Evolutionary conservation across 2,329 filamentous ascomycete genomes (phyloP).

Genomic region (Zymoseptoria pseudotritici): DNA sequence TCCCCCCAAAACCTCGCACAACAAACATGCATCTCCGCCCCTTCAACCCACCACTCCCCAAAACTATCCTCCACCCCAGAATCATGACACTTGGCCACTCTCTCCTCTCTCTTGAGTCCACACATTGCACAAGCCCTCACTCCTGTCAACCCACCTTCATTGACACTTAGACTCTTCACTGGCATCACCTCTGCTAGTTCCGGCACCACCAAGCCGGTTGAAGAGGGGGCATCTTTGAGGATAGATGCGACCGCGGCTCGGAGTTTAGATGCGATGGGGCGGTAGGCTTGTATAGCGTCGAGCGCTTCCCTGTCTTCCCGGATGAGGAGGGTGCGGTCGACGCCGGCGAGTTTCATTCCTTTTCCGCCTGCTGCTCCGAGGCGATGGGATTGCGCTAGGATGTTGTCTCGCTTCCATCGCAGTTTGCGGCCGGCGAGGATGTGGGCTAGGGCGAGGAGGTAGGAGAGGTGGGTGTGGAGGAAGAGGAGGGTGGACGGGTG

Average conservation of each 20-base stretch:
- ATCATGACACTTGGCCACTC: slow-evolving; percentile 63
- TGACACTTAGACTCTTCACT: slow-evolving; percentile 54
- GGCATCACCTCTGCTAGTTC: slow-evolving; percentile 64
- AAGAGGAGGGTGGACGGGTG: slow-evolving; percentile 57
- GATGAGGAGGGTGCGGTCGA: slow-evolving; percentile 74
- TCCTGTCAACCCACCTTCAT: slow-evolving; percentile 63
- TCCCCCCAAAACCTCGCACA: slow-evolving; percentile 82
- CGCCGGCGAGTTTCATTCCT: slow-evolving; percentile 82
- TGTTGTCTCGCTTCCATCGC: slow-evolving; percentile 84
- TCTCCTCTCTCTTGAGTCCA: slow-evolving; percentile 79
- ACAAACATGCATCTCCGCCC: slow-evolving; percentile 41
- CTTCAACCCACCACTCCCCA: slow-evolving; percentile 92
- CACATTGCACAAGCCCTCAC: slow-evolving; percentile 75
- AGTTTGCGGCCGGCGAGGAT: slow-evolving; percentile 77
- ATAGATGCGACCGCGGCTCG: background rate
- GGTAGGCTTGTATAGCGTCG: slow-evolving; percentile 54
- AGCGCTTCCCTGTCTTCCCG: slow-evolving; percentile 79
- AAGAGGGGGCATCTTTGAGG: too few relatives aligned
- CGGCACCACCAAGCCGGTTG: slow-evolving; percentile 44
- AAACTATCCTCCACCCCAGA: slow-evolving; percentile 78
- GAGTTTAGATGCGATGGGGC: background rate
- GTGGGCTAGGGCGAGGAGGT: slow-evolving; percentile 64
- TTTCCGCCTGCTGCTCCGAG: slow-evolving; percentile 67
- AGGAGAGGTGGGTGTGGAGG: slow-evolving; percentile 54
- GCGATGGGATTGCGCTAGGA: slow-evolving; percentile 78